phyloP scores from a whole-genome alignment of 2,329 filamentous ascomycete species.

The Mariannaea sp. region DNA sequence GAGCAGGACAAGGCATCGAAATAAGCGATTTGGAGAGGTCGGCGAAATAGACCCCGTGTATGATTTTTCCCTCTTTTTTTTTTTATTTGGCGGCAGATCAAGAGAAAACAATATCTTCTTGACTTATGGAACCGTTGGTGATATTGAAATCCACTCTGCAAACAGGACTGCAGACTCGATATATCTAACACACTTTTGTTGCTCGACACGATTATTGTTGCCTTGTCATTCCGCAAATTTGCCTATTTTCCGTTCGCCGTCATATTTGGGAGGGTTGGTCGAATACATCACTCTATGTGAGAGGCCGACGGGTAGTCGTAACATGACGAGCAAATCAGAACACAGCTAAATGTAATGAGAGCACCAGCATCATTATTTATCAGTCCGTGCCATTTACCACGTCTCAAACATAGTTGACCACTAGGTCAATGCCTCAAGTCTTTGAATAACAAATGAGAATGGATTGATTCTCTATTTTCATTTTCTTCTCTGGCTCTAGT shows the following conservation, averaged over 20 bases:
- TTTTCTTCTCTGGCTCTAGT: no score
- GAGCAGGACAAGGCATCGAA: conserved; percentile 41
- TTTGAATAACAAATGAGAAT: no score
- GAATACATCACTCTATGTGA: neutral
- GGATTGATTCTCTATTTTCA: no score
- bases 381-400: conserved; percentile 3
- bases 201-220: no score
- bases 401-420: no score
- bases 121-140: neutral
- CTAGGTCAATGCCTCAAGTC: no score
- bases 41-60: conserved; percentile 30
- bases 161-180: neutral
- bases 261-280: neutral
- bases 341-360: conserved; percentile 18
- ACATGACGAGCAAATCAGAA: conserved; percentile 20
- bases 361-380: neutral
- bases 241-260: neutral
- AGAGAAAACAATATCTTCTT: conserved; percentile 12
- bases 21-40: conserved; percentile 30
- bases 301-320: neutral
- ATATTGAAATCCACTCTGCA: neutral
- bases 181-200: neutral
- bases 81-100: conserved; percentile 27
- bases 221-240: neutral
- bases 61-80: no score